Evolutionary conservation across 2,329 filamentous ascomycete genomes (phyloP), one percentile per base, ranked within the genome.

Genomic region (Pseudocercospora pini-densiflorae): DNA sequence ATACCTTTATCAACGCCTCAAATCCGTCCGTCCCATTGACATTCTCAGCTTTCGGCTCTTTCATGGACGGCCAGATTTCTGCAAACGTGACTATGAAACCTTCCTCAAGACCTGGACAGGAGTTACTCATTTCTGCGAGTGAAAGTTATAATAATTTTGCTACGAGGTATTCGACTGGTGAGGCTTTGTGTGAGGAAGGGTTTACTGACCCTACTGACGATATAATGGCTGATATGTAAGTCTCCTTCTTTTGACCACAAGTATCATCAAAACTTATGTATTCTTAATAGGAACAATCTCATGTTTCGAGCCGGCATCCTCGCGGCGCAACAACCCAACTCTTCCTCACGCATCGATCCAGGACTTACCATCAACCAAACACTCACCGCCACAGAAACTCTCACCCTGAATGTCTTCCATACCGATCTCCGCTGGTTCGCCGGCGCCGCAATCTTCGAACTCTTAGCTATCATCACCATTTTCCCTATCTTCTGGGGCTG

Each of bases 401-500:
- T 31, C 3, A 5, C 9, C 27, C n/a, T 36, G 9, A 36, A 57
- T 9, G 23, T 36, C 33, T 36, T 36, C 12, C 33, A 12, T 10
- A 21, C n/a, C 16, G 24, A 31, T 10, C 58, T 65, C 24, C 24
- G 53, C 7, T 70, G 68, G 68, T 70, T 54, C 23, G 65, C 60
- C 7, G 68, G 36, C 16, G 65, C 64, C 16, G 59, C 63, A 2
- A 23, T 57, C 2, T 31, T 70, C 16, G 61, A 70, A 31, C 21
- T 67, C 5, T 5, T 70, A 7, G 63, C 59, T 14, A 51, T 62
- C 2, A 43, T 70, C 5, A 45, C 62, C 16, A 61, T 70, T 7
- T 23, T 65, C n/a, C 65, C 66, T 5, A 14, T 68, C 9, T 64
- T 66, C 63, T 70, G 61, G 58, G 68, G 68, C n/a, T 70, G 29